Evolutionary conservation across 2,329 filamentous ascomycete genomes (phyloP).

Genomic region (Coniochaeta hoffmannii): DNA sequence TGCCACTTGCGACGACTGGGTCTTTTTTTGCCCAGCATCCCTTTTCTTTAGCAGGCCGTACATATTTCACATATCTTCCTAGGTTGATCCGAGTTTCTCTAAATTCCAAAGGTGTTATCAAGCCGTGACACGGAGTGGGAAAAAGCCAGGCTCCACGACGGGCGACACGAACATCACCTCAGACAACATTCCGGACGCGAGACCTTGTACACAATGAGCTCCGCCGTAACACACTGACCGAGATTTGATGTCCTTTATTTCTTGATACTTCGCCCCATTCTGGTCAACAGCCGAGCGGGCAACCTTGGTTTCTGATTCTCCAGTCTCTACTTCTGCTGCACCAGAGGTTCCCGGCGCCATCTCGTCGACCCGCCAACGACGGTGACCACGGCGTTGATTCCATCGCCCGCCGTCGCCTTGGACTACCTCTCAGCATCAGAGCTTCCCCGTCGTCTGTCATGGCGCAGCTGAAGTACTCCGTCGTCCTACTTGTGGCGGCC

Average conservation of each 20-base stretch:
- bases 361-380: neutral
- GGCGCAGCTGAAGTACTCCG: neutral
- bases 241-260: neutral
- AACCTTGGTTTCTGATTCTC: neutral
- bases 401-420: neutral
- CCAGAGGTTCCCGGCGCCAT: neutral
- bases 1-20: neutral
- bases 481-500: neutral
- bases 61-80: neutral
- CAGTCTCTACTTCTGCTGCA: neutral
- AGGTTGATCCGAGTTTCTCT: neutral
- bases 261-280: neutral
- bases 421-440: neutral
- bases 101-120: neutral
- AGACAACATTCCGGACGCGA: slow-evolving; percentile 1
- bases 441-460: neutral
- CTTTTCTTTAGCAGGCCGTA: neutral
- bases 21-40: neutral
- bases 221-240: neutral
- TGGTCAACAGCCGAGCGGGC: neutral
- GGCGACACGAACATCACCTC: neutral
- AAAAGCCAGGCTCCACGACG: neutral
- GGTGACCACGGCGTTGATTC: neutral
- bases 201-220: neutral
- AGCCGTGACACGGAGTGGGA: neutral